Evolutionary conservation across 345 rosid species (phyloP).

Genomic region (Aurinia saxatilis): DNA sequence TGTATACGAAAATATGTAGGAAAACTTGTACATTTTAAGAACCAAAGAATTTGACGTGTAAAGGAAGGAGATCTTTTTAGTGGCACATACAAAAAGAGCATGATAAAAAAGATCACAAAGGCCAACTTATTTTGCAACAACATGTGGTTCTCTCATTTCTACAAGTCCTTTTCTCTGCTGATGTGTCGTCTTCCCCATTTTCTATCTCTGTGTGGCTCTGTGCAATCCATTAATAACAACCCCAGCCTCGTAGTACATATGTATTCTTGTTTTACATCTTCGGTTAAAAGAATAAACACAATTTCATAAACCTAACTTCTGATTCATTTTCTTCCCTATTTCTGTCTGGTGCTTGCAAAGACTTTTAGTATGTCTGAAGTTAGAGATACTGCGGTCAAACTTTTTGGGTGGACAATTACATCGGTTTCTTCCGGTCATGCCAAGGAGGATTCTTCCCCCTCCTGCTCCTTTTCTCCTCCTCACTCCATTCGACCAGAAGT

Average conservation of each 20-base stretch:
- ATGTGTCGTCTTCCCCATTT: constrained; percentile 12
- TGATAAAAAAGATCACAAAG: constrained; percentile 9
- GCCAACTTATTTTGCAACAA: constrained; percentile 1
- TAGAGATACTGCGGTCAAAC: constrained; percentile 9
- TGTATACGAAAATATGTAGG: not conserved
- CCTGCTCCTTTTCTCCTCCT: constrained; percentile 10
- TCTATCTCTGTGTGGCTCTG: constrained; percentile 21
- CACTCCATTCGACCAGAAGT: constrained; percentile 3
- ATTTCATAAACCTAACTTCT: not conserved
- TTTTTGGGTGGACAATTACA: constrained; percentile 24
- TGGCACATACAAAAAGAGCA: constrained; percentile 19
- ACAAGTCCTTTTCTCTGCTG: constrained; percentile 19
- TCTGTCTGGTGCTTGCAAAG: not conserved
- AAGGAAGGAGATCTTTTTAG: constrained; percentile 20
- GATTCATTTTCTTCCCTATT: not conserved
- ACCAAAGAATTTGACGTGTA: constrained; percentile 19
- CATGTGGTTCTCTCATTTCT: constrained; percentile 28
- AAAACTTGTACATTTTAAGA: not conserved
- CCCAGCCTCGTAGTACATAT: constrained; percentile 9
- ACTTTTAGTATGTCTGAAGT: not conserved
- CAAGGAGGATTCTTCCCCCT: constrained; percentile 3
- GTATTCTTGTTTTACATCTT: not conserved
- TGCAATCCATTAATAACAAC: constrained; percentile 5
- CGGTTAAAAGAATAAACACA: too few relatives aligned
- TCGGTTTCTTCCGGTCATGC: constrained; percentile 1